Base-by-base conservation (phyloP, 2,329 filamentous ascomycete genomes). In the Trichoderma breve region DNA sequence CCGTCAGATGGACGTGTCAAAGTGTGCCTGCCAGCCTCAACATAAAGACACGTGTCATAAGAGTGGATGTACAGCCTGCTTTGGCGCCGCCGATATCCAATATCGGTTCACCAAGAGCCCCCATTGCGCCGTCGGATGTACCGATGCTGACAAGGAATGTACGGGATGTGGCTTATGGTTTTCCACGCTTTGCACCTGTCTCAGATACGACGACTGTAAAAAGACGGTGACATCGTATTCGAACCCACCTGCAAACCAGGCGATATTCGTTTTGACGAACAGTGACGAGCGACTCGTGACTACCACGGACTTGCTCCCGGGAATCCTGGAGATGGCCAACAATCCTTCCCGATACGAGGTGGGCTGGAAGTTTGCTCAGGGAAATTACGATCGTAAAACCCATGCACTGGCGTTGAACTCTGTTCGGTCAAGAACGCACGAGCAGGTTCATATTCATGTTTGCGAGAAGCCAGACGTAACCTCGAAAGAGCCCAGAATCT, bases 371-470 rank as follows among this genome's bases (percentile, higher is more conserved):
- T 60, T 68, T 26, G 65, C 65, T 6, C 65, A 68, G 12, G 8
- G 12, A 12, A 6, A 60, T 18, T 60, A 60, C 24, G 9, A 47
- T 2, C 65, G 51, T 9, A 1, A 3, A 0, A 34, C 1, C 14
- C 36, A 47, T 15, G 65, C 65, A 14, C 36, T 68, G 53, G 65
- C 36, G 6, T 18, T 68, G 26, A 68, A 68, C 55, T 68, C 65
- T 24, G 55, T 68, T 24, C 65, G 65, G 18, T 21, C 65, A 36
- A 47, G 65, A 12, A 68, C 65, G 34, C 34, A 43, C 24, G 65
- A 68, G 65, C 65, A 68, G 26, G 34, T 68, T 47, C 65, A 68
- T 11, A 68, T 68, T n/a, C 65, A 68, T 18, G 15, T 60, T 8
- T 68, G 65, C 21, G n/a, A 14, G 8, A 60, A 7, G 12, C 65